Evolutionary conservation across 2,329 filamentous ascomycete genomes (phyloP).

Genomic region (Claviceps maximensis): DNA sequence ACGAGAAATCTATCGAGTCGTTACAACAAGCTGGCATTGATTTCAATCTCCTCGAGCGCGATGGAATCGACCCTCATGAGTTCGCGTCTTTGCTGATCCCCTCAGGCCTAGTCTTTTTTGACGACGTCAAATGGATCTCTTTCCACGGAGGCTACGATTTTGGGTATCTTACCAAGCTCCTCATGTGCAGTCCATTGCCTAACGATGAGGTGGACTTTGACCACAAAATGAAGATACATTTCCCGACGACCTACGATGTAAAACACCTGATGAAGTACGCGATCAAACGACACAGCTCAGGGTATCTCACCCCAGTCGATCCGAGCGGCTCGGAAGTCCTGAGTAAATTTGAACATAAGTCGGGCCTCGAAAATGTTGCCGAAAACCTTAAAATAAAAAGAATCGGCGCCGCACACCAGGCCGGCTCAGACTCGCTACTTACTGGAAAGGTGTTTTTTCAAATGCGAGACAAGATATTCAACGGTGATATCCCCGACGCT

Average conservation of each 20-base stretch:
- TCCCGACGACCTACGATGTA: constrained; percentile 87
- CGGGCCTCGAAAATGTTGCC: constrained; percentile 83
- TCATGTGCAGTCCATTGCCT: constrained; percentile 70
- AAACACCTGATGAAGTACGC: constrained; percentile 95
- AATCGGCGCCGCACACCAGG: constrained; percentile 78
- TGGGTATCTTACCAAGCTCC: constrained; percentile 88
- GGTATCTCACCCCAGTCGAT: constrained; percentile 49
- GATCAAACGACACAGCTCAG: constrained; percentile 52
- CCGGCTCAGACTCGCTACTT: constrained; percentile 83
- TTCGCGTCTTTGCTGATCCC: constrained; percentile 86
- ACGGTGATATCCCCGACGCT: constrained; percentile 65
- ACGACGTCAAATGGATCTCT: constrained; percentile 88
- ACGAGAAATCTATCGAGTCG: constrained; percentile 85
- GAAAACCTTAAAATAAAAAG: constrained; percentile 86
- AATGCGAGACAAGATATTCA: constrained; percentile 78
- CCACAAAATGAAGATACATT: constrained; percentile 78
- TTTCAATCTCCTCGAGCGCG: constrained; percentile 68
- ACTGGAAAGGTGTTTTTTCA: constrained; percentile 94
- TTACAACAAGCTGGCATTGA: constrained; percentile 87
- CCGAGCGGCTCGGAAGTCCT: constrained; percentile 59
- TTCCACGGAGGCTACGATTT: constrained; percentile 99
- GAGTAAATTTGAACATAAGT: constrained; percentile 77
- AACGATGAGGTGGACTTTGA: constrained; percentile 86
- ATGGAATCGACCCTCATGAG: constrained; percentile 79
- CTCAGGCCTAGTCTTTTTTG: constrained; percentile 77